Evolutionary conservation across 345 rosid genomes (phyloP).

Genomic region (Ceriops tagal): DNA sequence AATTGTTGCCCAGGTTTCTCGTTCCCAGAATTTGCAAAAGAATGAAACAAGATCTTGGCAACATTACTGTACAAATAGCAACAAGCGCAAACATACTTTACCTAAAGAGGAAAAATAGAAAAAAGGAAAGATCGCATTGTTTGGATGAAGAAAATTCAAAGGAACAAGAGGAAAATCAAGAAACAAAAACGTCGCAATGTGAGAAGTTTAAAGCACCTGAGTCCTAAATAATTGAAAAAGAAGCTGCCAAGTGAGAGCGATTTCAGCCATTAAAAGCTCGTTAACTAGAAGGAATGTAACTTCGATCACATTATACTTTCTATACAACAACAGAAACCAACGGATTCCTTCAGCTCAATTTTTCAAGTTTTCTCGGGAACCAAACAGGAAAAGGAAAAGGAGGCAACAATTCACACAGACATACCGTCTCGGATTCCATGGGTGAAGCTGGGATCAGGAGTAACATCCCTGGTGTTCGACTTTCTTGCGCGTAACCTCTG

Average conservation of each 20-base stretch:
- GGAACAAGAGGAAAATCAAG: too few species aligned
- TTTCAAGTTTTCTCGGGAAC: constrained; percentile 21
- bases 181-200: too few species aligned
- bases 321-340: background rate
- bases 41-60: constrained; percentile 44
- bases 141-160: too few species aligned
- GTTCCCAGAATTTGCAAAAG: constrained; percentile 27
- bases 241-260: background rate
- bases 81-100: constrained; percentile 29
- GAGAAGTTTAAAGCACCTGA: too few species aligned
- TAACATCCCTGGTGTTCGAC: constrained; percentile 22
- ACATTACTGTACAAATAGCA: constrained; percentile 30
- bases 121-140: too few species aligned
- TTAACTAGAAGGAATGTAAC: background rate
- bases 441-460: constrained; percentile 32
- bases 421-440: constrained; percentile 35
- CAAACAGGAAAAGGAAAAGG: constrained; percentile 10
- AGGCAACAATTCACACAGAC: too few species aligned
- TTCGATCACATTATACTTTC: too few species aligned
- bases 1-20: constrained; percentile 32
- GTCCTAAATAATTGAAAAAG: too few species aligned
- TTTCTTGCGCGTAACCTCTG: constrained; percentile 40
- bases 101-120: constrained; percentile 29
- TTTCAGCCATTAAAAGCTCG: background rate
- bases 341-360: background rate